Conservation (phyloP, 1,139 yeast genomes). For the Casaregolazyma lundiana region DNA sequence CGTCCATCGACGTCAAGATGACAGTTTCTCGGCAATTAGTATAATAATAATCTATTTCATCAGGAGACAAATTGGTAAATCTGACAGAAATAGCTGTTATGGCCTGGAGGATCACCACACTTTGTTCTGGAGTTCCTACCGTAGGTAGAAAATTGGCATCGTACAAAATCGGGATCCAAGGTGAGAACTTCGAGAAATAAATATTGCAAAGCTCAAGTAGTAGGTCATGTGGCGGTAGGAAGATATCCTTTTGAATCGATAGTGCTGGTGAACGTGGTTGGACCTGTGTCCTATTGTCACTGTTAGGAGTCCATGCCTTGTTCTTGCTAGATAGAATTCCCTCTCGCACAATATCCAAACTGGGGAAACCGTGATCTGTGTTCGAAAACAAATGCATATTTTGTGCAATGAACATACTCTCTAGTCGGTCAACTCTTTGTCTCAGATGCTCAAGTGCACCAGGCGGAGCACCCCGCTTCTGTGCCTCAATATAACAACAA, state of each 20-base stretch:
- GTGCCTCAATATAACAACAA: conserved; percentile 15
- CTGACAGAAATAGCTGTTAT: conserved; percentile 21
- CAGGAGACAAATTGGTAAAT: conserved; percentile 14
- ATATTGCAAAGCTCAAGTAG: conserved; percentile 6
- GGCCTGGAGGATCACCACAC: conserved; percentile 20
- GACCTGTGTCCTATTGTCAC: no score
- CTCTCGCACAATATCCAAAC: no score
- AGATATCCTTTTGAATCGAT: no score
- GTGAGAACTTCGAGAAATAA: conserved; percentile 13
- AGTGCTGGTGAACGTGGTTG: no score
- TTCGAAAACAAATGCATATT: no score
- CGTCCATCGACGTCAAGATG: conserved; percentile 21
- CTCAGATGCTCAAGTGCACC: conserved; percentile 12
- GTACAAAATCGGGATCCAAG: conserved; percentile 15
- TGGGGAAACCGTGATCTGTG: no score
- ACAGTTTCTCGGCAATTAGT: conserved; percentile 20
- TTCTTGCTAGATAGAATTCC: no score
- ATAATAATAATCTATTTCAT: conserved; percentile 13
- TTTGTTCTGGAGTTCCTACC: no score
- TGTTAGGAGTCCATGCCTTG: no score
- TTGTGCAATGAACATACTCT: conserved; percentile 15
- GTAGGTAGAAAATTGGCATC: conserved; percentile 6
- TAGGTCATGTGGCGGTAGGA: conserved; percentile 11
- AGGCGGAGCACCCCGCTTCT: conserved; percentile 14
- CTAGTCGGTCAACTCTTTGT: conserved; percentile 14